Base-by-base conservation (phyloP, 2,329 filamentous ascomycete genomes). In the Pseudocercospora vitis region DNA sequence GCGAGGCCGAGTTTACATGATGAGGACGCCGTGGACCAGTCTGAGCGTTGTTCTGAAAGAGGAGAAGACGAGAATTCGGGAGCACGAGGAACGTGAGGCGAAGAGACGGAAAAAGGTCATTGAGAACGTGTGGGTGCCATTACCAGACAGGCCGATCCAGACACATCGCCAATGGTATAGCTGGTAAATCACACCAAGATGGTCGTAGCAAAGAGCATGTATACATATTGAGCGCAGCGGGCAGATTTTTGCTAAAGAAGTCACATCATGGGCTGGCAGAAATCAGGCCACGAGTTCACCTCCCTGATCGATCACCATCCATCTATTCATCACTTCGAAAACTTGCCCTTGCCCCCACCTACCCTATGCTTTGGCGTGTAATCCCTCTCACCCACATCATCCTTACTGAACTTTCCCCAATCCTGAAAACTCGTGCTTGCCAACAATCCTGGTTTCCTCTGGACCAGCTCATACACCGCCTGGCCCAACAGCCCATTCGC, bases 101-200 rank as follows among this genome's bases (percentile, higher is more conserved):
- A 92, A 89, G 77, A 81, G 87, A 70, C 78, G 81, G 50, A 85
- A 85, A 67, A 87, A 88, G 61, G 82, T 91, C 65, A 56, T 52
- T 5, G 81, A 85, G 57, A 88, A 89, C 59, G 84, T 92, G 12
- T 96, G 92, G 92, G 82, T 88, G 9, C 89, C 91, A 65, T 76
- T 97, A 49, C 92, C 92, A 6, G 89, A 96, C 71, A 84, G 91
- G 57, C 88, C 87, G 5, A 80, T 99, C 51, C 86, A 86, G 57
- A 85, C 85, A 29, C 91, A 96, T 76, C 82, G 65, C 64, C 92
- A 90, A 68, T 95, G 94, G 72, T 95, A 95, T 73, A 84, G 88
- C 57, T 99, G 92, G 92, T 97, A 86, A n/a, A 19, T 19, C 33
- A 37, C 7, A 7, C 2, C 7, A 19, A 18, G 33, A 37, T 11